Conservation (phyloP, 768 basidiomycete genomes). For the Podaxis mareebaensis region DNA sequence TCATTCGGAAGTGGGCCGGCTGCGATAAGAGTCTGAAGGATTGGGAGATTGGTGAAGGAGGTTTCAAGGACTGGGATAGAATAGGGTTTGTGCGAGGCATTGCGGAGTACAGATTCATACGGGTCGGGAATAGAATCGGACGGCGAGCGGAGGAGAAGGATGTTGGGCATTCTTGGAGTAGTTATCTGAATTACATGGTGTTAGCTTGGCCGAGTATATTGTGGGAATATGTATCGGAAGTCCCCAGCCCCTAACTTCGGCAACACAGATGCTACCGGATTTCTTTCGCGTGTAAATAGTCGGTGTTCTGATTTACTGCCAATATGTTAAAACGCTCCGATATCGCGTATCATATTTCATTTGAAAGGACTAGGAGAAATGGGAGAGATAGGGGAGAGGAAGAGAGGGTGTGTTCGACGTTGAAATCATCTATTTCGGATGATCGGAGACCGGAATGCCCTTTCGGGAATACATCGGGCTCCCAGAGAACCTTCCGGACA, state of each 20-base stretch:
- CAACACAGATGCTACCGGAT: no score
- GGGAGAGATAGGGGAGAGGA: background rate
- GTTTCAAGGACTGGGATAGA: slow-evolving; percentile 80
- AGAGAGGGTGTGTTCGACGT: background rate
- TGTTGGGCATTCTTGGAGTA: slow-evolving; percentile 29
- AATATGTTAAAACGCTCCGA: background rate
- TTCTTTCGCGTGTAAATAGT: no score
- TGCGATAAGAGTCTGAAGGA: slow-evolving; percentile 43
- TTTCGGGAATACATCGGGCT: slow-evolving; percentile 5
- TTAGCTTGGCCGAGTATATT: background rate
- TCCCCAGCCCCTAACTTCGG: no score
- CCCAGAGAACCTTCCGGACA: background rate
- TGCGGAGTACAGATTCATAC: slow-evolving; percentile 55
- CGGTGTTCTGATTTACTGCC: no score
- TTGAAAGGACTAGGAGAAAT: background rate
- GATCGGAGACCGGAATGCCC: background rate
- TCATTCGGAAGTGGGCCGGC: slow-evolving; percentile 32
- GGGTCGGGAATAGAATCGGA: slow-evolving; percentile 46
- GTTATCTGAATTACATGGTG: background rate
- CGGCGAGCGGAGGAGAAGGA: slow-evolving; percentile 47
- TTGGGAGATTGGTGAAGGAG: slow-evolving; percentile 45
- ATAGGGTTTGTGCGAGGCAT: slow-evolving; percentile 48
- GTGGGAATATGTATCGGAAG: slow-evolving; percentile 7
- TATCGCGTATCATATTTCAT: no score
- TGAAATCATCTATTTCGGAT: slow-evolving; percentile 5